Evolutionary conservation across 352 stramenopile genomes (phyloP).

Genomic region (Phytophthora meadii): DNA sequence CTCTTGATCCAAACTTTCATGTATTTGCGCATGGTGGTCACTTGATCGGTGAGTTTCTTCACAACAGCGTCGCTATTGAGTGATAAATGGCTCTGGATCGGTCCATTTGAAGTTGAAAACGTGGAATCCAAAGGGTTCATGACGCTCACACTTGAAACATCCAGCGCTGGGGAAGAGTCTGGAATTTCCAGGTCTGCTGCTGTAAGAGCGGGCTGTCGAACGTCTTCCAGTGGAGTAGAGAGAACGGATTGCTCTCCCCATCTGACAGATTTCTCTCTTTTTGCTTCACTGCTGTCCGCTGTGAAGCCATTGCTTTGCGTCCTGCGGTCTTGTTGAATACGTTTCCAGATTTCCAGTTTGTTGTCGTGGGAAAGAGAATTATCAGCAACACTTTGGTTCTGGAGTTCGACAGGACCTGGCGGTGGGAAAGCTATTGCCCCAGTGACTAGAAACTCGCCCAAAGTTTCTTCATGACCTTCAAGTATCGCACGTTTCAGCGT

Average conservation of each 20-base stretch:
- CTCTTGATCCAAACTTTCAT: conserved; percentile 81
- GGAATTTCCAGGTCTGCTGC: conserved; percentile 13
- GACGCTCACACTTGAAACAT: conserved; percentile 13
- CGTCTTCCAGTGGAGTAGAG: conserved; percentile 1
- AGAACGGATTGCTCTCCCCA: conserved; percentile 16
- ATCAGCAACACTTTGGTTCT: conserved; percentile 2
- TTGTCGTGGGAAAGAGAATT: conserved; percentile 50
- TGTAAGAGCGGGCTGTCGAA: conserved; percentile 25
- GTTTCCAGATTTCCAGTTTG: conserved; percentile 78
- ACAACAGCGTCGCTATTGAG: conserved; percentile 16
- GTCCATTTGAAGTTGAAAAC: neutral
- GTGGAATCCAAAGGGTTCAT: conserved; percentile 14
- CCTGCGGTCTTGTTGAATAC: conserved; percentile 58
- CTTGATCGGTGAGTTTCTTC: conserved; percentile 54
- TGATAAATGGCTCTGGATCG: conserved; percentile 4
- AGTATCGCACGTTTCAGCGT: conserved; percentile 25
- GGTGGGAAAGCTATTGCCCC: conserved; percentile 4
- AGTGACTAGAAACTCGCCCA: conserved; percentile 27
- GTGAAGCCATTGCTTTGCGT: conserved; percentile 13
- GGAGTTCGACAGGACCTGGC: neutral
- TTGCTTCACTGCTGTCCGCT: conserved; percentile 3
- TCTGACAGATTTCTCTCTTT: conserved; percentile 14
- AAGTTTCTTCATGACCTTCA: conserved; percentile 25
- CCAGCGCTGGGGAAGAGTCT: conserved; percentile 6
- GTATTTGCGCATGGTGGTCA: conserved; percentile 71